phyloP scores from a whole-genome alignment of 164 flowering plant species.

The Kalanchoe fedtschenkoi region DNA sequence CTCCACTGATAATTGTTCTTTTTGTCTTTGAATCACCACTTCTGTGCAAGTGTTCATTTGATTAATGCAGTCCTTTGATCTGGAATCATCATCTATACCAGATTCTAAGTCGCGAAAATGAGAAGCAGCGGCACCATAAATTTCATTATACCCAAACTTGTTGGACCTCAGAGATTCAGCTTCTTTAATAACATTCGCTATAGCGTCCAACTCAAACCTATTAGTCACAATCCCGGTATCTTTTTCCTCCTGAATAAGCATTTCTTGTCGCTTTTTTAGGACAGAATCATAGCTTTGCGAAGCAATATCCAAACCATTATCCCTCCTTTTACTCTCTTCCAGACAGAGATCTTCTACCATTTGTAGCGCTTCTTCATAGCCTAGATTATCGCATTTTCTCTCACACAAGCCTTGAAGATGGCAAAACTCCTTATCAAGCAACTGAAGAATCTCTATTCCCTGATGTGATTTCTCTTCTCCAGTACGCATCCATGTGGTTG shows the following conservation, averaged over 20 bases:
- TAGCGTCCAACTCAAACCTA: slow-evolving; percentile 71
- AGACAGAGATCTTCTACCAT: slow-evolving; percentile 64
- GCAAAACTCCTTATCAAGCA: slow-evolving; percentile 74
- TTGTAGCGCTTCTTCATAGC: slow-evolving; percentile 80
- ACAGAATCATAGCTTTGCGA: slow-evolving; percentile 53
- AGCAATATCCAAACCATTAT: slow-evolving; percentile 24
- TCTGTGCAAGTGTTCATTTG: slow-evolving; percentile 67
- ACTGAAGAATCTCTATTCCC: slow-evolving; percentile 61
- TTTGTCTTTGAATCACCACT: slow-evolving; percentile 70
- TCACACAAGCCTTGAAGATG: slow-evolving; percentile 70
- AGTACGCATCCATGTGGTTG: slow-evolving; percentile 46
- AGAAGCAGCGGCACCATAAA: slow-evolving; percentile 42
- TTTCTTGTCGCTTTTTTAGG: slow-evolving; percentile 66
- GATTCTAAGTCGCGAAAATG: slow-evolving; percentile 66
- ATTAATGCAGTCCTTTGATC: slow-evolving; percentile 53
- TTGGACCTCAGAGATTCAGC: slow-evolving; percentile 54
- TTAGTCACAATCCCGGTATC: slow-evolving; percentile 30
- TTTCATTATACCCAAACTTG: slow-evolving; percentile 63
- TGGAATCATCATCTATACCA: slow-evolving; percentile 77
- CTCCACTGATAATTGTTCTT: slow-evolving; percentile 74
- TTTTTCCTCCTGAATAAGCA: slow-evolving; percentile 46
- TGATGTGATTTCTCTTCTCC: slow-evolving; percentile 59
- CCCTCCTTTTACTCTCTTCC: slow-evolving; percentile 81
- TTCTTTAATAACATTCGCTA: slow-evolving; percentile 64
- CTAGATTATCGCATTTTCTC: slow-evolving; percentile 70